Base-by-base conservation (phyloP, 2,329 filamentous ascomycete species). In the Neophaeococcomyces aloes region DNA sequence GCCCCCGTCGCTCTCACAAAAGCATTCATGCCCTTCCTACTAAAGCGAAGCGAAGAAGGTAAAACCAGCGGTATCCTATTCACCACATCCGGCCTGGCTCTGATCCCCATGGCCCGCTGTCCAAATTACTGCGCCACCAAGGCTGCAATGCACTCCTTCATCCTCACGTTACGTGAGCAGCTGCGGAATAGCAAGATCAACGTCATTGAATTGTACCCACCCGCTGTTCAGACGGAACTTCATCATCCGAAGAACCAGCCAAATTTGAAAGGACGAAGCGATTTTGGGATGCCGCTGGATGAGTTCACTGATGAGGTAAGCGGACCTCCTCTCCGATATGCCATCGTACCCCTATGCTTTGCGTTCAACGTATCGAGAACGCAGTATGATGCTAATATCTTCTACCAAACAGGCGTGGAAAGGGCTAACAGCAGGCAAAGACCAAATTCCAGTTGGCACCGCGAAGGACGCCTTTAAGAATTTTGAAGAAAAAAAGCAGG, bases 71-170 rank as follows among this genome's bases (percentile, higher is more conserved):
- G 58, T 58, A 68, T 44, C 62, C 15, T 39, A 4, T 70, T 58
- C 57, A 73, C 70, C 0, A 71, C 71, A 0, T 74, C 71, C 0
- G 65, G 65, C 2, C 61, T 76, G 25, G 71, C 67, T 1, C 55
- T 75, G 2, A 60, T 74, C 3, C 73, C 73, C 0, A 61, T 71
- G 25, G 52, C 65, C 6, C 60, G 64, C 14, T 68, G 66, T 18
- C 61, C 66, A 0, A 73, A 74, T 53, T 76, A 76, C 57, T 72
- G 69, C 48, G 72, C 73, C 1, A 65, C 67, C 29, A 76, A 76
- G 56, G 73, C 73, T 0, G 74, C 72, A 0, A 55, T 76, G 37
- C 72, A 76, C 49, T 68, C 72, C 48, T 72, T 70, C 57, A 64
- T 75, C 17, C 61, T 76, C 4, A 63, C 62, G 4, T 60, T 76